phyloP scores from a whole-genome alignment of 139 green algal genomes.

The Limnomonas spitsbergensis region DNA sequence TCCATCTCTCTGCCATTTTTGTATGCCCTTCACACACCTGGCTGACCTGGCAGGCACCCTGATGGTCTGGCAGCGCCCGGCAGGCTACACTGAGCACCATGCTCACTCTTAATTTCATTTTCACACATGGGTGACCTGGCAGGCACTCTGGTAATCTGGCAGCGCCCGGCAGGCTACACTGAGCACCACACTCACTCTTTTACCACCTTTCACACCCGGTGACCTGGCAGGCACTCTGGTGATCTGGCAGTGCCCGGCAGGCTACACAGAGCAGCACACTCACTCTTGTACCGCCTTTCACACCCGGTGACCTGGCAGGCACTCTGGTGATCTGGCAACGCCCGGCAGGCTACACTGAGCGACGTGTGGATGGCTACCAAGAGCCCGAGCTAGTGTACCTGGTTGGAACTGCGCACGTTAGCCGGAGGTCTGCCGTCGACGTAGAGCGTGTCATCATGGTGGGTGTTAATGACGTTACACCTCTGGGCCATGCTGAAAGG shows the following conservation, averaged over 20 bases:
- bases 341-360: conserved; percentile 59
- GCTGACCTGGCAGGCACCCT: conserved; percentile 50
- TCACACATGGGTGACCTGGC: neutral
- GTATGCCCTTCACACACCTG: neutral
- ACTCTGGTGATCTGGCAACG: conserved; percentile 57
- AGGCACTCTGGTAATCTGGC: conserved; percentile 63
- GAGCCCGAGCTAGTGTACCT: conserved; percentile 70
- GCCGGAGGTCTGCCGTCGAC: conserved; percentile 45
- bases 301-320: conserved; percentile 34
- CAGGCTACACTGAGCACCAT: conserved; percentile 35
- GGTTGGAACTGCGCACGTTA: conserved; percentile 74
- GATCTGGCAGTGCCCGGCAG: conserved; percentile 44
- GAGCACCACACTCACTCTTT: neutral
- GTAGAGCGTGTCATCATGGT: conserved; percentile 57
- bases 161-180: conserved; percentile 51
- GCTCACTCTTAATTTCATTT: neutral
- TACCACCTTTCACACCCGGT: neutral
- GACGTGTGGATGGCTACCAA: conserved; percentile 67
- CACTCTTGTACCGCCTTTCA: neutral
- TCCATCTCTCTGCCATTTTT: neutral
- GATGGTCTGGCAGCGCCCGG: conserved; percentile 51
- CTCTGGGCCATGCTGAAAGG: too few species aligned
- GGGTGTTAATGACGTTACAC: too few species aligned
- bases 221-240: conserved; percentile 57
- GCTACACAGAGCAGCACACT: conserved; percentile 61